phyloP scores from a whole-genome alignment of 2,329 filamentous ascomycete species.

The Colletotrichum theobromicola region DNA sequence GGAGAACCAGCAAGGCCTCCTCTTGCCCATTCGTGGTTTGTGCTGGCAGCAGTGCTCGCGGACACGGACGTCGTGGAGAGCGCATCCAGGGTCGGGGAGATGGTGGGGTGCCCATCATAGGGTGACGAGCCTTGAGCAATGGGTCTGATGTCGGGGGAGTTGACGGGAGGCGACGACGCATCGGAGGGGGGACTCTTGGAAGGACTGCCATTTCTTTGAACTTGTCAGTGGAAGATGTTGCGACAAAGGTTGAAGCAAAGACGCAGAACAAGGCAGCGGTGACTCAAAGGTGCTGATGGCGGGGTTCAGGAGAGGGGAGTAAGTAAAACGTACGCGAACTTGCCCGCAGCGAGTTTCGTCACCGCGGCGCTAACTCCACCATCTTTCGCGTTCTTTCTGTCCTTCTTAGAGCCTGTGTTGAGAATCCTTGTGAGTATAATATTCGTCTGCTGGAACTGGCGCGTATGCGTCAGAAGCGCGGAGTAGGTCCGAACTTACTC shows the following conservation, averaged over 20 bases:
- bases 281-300: slow-evolving; percentile 30
- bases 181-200: slow-evolving; percentile 34
- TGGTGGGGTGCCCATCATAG: slow-evolving; percentile 46
- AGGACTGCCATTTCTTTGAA: slow-evolving; percentile 33
- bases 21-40: slow-evolving; percentile 51
- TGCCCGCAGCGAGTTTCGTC: slow-evolving; percentile 56
- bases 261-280: slow-evolving; percentile 16
- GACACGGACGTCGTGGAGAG: slow-evolving; percentile 55
- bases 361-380: slow-evolving; percentile 57
- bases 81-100: slow-evolving; percentile 54
- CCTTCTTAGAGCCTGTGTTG: slow-evolving; percentile 51
- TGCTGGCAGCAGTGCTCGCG: slow-evolving; percentile 52
- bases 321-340: slow-evolving; percentile 51
- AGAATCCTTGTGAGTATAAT: not conserved
- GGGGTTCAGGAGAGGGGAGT: not conserved
- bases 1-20: slow-evolving; percentile 54
- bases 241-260: slow-evolving; percentile 27
- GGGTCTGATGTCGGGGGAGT: slow-evolving; percentile 53
- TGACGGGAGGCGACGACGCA: slow-evolving; percentile 43
- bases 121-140: slow-evolving; percentile 32
- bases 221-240: slow-evolving; percentile 12
- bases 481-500: slow-evolving; percentile 18
- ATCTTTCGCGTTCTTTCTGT: slow-evolving; percentile 61
- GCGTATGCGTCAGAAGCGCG: not conserved
- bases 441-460: not conserved